Base-by-base conservation (phyloP, 1,139 yeast species). In the Hyphopichia buzzinii region DNA sequence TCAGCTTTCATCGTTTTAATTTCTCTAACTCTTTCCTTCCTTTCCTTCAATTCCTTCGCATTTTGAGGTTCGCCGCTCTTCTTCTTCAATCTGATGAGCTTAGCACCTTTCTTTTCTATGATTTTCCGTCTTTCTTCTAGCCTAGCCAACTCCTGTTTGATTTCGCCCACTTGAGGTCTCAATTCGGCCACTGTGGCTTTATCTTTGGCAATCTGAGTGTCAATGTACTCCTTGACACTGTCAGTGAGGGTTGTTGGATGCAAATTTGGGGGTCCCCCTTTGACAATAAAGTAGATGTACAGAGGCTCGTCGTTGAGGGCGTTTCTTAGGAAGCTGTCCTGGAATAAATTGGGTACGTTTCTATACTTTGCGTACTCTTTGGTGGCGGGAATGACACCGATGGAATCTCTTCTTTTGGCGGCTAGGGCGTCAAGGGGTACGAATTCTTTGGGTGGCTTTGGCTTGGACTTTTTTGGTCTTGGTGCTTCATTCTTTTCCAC, bases 21-120 rank as follows among this genome's bases (percentile, higher is more conserved):
- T 8, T 26, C 27, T 16, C 11, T 33, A 4, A 33, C 17, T 14
- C 15, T 10, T 8, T 33, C 30, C 14, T 33, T 33, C n/a, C 31
- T 14, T 13, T 17, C 23, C 13, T 33, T 27, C 17, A 26, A 26
- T 17, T 33, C 35, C 13, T 21, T 33, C 11, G 16, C 26, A 15
- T 8, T 33, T 15, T 12, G 16, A 4, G 35, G 35, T 12, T 27
- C 30, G 7, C 26, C 26, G 4, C 10, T 10, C 15, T 17, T 33
- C 16, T 27, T 33, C 31, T 33, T 33, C 27, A 12, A 8, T 14
- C 31, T 21, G 3, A 33, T 33, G 7, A 33, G 23, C 16, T 26
- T 26, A 8, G 35, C 30, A 6, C 35, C 35, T 13, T 8, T 21
- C 15, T 33, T 33, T 12, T 33, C 35, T 22, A 33, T 15, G 6